Percentiles rank a stretch among this genome's conserved stretches.
Conservation (phyloP, 306 rosid species). For the Abrus pulchellus region DNA sequence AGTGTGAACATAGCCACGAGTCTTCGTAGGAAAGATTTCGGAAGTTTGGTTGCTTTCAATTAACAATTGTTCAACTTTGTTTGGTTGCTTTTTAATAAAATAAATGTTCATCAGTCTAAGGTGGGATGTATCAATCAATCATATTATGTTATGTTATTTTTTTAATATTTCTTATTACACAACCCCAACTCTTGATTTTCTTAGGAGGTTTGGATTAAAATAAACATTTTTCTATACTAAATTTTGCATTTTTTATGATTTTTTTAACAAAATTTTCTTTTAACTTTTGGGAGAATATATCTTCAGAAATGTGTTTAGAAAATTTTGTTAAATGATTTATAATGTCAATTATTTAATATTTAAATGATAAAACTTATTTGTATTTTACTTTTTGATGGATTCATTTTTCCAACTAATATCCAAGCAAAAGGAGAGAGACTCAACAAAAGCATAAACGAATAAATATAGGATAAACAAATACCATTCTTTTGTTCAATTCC, state of each 20-base stretch:
- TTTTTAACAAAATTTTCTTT: too few relatives aligned
- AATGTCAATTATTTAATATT: too few relatives aligned
- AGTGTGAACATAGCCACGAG: slow-evolving; percentile 14
- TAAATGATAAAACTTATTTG: too few relatives aligned
- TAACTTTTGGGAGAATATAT: too few relatives aligned
- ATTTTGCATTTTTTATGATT: background rate
- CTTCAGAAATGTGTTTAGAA: too few relatives aligned
- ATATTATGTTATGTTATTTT: too few relatives aligned
- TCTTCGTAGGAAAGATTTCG: slow-evolving; percentile 34
- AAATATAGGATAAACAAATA: background rate
- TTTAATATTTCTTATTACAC: too few relatives aligned
- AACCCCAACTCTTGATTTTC: too few relatives aligned
- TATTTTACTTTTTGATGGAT: background rate
- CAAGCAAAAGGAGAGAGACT: background rate
- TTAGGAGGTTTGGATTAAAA: too few relatives aligned
- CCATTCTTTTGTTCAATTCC: background rate
- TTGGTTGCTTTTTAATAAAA: background rate
- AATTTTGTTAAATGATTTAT: too few relatives aligned
- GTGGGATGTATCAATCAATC: background rate
- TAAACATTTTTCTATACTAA: background rate
- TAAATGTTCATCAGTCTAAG: background rate
- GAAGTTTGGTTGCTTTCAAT: slow-evolving; percentile 24
- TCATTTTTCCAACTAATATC: background rate
- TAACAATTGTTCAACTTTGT: background rate
- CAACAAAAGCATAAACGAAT: background rate